A percentile compares a stretch with the other conserved stretches of the same genome.
These are phyloP conservation scores for Cercospora zeina DNA, from an alignment of 2,329 filamentous ascomycete species.

Conservation along the genomic window DNA sequence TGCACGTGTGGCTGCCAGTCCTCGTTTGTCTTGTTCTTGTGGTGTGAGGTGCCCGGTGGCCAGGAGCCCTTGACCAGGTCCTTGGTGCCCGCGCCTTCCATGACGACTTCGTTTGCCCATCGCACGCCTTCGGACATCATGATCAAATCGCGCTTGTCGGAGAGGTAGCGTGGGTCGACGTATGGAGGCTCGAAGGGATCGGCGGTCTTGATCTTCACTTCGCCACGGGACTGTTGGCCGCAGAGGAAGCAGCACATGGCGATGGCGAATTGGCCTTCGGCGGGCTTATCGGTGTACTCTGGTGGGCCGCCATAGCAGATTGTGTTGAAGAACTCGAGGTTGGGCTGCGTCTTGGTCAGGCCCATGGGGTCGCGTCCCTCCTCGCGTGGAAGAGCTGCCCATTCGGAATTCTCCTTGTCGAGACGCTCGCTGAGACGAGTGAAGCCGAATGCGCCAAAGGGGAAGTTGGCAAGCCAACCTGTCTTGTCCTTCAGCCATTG, in stretches of 20 bases:
- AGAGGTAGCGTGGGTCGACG: conserved; percentile 61
- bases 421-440: conserved; percentile 63
- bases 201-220: conserved; percentile 52
- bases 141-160: conserved; percentile 59
- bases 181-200: conserved; percentile 56
- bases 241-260: conserved; percentile 61
- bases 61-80: conserved; percentile 62
- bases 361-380: conserved; percentile 64
- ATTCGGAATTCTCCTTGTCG: conserved; percentile 53
- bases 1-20: conserved; percentile 61
- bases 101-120: conserved; percentile 62
- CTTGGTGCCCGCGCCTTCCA: conserved; percentile 58
- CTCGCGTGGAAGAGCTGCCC: conserved; percentile 50
- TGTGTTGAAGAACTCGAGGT: conserved; percentile 63
- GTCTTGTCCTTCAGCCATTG: conserved; percentile 60
- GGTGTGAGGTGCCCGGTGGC: conserved; percentile 55
- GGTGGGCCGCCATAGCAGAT: conserved; percentile 64
- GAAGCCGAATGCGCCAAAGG: conserved; percentile 63
- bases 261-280: conserved; percentile 57
- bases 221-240: conserved; percentile 58
- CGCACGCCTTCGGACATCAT: conserved; percentile 61
- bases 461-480: conserved; percentile 61
- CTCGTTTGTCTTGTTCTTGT: conserved; percentile 55
- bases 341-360: conserved; percentile 57
- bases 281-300: conserved; percentile 57